These are phyloP conservation scores for Neofusicoccum parvum DNA, from an alignment of 2,329 filamentous ascomycete species.

Conservation along the genomic window DNA sequence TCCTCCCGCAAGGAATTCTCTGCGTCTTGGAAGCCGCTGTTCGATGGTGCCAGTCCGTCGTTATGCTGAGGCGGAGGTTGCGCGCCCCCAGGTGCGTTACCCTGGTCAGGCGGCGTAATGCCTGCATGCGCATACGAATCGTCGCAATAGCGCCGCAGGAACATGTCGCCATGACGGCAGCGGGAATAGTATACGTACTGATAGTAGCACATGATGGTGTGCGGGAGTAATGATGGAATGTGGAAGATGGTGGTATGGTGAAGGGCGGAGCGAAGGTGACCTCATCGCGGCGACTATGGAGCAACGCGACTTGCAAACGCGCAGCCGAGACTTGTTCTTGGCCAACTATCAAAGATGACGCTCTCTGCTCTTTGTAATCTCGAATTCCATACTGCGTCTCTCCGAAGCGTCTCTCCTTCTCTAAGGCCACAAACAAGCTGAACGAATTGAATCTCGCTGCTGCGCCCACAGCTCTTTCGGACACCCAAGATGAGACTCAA, in stretches of 20 bases:
- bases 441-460: no score
- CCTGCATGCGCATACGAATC: background rate
- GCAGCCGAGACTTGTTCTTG: background rate
- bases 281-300: background rate
- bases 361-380: no score
- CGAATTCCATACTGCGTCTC: no score
- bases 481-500: no score
- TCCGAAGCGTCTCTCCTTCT: no score
- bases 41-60: no score
- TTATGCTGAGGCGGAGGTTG: background rate
- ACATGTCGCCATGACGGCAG: conserved; percentile 37
- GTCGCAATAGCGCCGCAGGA: conserved; percentile 35
- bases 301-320: background rate
- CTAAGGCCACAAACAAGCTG: no score
- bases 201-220: conserved; percentile 38
- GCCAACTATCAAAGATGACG: background rate
- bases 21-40: background rate
- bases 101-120: background rate
- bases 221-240: background rate
- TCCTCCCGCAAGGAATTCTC: background rate
- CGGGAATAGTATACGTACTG: conserved; percentile 35
- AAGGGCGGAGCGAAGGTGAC: background rate
- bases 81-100: background rate
- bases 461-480: no score
- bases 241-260: background rate